Evolutionary conservation across 768 basidiomycete genomes (phyloP).

Genomic region (Terana coerulea): DNA sequence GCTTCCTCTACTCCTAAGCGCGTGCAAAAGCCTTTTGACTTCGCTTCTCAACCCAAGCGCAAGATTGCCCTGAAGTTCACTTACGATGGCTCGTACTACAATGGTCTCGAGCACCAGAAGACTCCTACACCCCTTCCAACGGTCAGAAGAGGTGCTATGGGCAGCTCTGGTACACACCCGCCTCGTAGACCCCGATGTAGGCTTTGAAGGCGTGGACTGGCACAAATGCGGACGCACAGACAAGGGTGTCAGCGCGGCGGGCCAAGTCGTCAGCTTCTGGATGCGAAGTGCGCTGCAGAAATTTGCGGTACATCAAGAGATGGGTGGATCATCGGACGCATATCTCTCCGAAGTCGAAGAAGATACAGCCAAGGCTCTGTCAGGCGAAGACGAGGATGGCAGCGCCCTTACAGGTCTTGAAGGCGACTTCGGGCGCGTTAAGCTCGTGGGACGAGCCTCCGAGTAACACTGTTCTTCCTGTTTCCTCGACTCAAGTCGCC

Average conservation of each 20-base stretch:
- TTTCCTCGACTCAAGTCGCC: constrained; percentile 13
- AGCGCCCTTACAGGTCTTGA: constrained; percentile 27
- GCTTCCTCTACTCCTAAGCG: neutral
- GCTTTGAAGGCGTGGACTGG: constrained; percentile 86
- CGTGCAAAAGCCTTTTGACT: constrained; percentile 49
- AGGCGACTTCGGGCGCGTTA: constrained; percentile 38
- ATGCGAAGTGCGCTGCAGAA: constrained; percentile 64
- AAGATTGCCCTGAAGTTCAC: constrained; percentile 94
- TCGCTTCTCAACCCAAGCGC: constrained; percentile 64
- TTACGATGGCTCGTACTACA: constrained; percentile 91
- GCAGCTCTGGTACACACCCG: constrained; percentile 73
- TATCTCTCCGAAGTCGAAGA: neutral
- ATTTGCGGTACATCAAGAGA: neutral
- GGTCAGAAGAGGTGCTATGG: constrained; percentile 85
- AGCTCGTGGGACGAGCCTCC: constrained; percentile 29
- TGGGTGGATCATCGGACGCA: too few species aligned
- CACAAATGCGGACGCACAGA: constrained; percentile 93
- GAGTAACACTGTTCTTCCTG: constrained; percentile 16
- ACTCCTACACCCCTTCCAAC: constrained; percentile 75
- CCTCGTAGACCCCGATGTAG: constrained; percentile 69
- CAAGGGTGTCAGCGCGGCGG: constrained; percentile 89
- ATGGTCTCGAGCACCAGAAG: constrained; percentile 82
- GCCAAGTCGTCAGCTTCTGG: constrained; percentile 92
- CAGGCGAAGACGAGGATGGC: neutral
- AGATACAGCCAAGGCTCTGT: constrained; percentile 6